Conservation (phyloP, 2,329 filamentous ascomycete genomes). For the Colletotrichum neosansevieriae region DNA sequence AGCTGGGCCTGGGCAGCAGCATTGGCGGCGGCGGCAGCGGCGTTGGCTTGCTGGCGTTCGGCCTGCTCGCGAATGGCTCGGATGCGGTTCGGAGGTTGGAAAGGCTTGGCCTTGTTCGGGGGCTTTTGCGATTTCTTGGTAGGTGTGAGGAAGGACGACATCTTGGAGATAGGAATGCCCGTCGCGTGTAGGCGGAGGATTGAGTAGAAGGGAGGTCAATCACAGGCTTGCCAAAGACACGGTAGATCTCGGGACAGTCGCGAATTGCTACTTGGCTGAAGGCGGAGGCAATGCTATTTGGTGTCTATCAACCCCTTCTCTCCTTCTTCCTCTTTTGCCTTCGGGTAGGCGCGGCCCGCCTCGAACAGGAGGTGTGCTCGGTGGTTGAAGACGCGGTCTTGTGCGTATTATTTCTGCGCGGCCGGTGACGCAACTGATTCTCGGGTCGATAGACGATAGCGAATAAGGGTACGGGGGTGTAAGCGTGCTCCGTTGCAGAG, state of each 20-base stretch:
- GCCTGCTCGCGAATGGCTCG: slow-evolving; percentile 66
- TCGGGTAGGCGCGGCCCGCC: slow-evolving; percentile 22
- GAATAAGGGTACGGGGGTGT: slow-evolving; percentile 19
- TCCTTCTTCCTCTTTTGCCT: slow-evolving; percentile 8
- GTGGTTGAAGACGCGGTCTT: slow-evolving; percentile 22
- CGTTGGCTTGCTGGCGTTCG: slow-evolving; percentile 56
- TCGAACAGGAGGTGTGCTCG: slow-evolving; percentile 1
- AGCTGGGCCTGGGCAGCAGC: slow-evolving; percentile 37
- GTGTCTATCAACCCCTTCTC: slow-evolving; percentile 8
- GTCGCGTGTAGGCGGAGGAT: slow-evolving; percentile 7
- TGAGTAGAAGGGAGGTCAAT: neutral
- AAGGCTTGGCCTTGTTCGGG: slow-evolving; percentile 52
- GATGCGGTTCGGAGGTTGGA: slow-evolving; percentile 60
- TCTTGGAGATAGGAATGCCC: slow-evolving; percentile 43
- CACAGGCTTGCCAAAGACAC: neutral
- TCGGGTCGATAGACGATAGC: neutral
- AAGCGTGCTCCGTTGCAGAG: slow-evolving; percentile 21
- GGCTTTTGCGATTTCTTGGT: slow-evolving; percentile 50
- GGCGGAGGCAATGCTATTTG: neutral
- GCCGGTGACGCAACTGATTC: slow-evolving; percentile 2
- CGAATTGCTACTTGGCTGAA: neutral
- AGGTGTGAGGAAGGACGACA: slow-evolving; percentile 62
- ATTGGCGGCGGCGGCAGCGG: slow-evolving; percentile 46
- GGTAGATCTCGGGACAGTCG: neutral
- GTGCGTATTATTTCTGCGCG: neutral